Percentiles rank a stretch among this genome's conserved stretches.
These are phyloP conservation scores for Platismatia glauca DNA, from an alignment of 495 filamentous ascomycete genomes.

Conservation along the genomic window DNA sequence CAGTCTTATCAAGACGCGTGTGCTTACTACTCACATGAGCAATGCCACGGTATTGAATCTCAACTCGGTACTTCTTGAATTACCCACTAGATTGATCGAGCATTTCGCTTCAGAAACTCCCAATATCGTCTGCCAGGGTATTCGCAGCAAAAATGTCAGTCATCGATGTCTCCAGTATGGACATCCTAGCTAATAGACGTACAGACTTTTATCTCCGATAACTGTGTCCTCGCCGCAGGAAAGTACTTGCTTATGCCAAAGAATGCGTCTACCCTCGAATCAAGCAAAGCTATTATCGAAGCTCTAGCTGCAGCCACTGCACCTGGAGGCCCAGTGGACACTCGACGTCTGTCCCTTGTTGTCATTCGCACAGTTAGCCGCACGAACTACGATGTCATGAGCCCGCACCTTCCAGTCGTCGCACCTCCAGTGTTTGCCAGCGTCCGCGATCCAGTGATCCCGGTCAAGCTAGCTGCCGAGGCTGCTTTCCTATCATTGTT, in stretches of 20 bases:
- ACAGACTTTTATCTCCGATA: constrained; percentile 75
- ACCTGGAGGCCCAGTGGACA: constrained; percentile 69
- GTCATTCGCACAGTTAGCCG: constrained; percentile 78
- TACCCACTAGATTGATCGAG: constrained; percentile 56
- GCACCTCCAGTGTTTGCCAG: constrained; percentile 79
- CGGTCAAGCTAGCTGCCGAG: constrained; percentile 90
- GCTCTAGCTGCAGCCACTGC: constrained; percentile 62
- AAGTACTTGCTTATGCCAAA: constrained; percentile 73
- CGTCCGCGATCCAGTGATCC: constrained; percentile 89
- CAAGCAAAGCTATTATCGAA: constrained; percentile 69
- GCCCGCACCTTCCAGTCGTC: constrained; percentile 68
- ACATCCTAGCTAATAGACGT: constrained; percentile 6
- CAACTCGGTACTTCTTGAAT: constrained; percentile 79
- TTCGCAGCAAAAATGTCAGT: constrained; percentile 62
- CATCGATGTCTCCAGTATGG: background rate
- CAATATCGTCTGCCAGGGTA: constrained; percentile 69
- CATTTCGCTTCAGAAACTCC: constrained; percentile 62
- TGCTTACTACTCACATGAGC: constrained; percentile 61
- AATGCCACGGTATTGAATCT: constrained; percentile 67
- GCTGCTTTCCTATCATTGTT: constrained; percentile 94
- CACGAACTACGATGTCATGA: constrained; percentile 61
- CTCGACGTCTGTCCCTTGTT: constrained; percentile 79
- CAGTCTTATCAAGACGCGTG: constrained; percentile 69
- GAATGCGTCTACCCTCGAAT: constrained; percentile 40
- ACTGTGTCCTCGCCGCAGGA: constrained; percentile 86